These are phyloP conservation scores for Cladosporium austrohemisphaericum DNA, from an alignment of 2,329 filamentous ascomycete genomes.

Conservation along the genomic window DNA sequence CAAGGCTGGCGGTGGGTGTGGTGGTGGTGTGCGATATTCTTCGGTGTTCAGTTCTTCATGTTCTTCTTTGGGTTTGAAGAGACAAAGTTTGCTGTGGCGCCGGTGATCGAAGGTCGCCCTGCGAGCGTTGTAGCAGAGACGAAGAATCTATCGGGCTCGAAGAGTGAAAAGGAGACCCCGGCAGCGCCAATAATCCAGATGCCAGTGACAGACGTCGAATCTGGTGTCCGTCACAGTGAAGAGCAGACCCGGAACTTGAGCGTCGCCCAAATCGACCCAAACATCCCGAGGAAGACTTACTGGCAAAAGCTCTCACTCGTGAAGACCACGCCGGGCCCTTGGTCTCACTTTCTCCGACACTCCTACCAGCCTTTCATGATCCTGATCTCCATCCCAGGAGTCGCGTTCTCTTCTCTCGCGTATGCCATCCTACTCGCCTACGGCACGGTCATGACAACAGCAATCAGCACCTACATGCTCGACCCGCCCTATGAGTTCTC, in stretches of 20 bases:
- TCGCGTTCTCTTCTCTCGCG: slow-evolving; percentile 36
- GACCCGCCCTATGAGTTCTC: slow-evolving; percentile 44
- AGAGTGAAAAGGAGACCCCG: too few species aligned
- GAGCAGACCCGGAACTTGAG: slow-evolving; percentile 20
- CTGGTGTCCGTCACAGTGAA: slow-evolving; percentile 6
- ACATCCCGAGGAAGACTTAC: slow-evolving; percentile 42
- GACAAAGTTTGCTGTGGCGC: slow-evolving; percentile 26
- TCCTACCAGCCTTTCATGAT: slow-evolving; percentile 37
- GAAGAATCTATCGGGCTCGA: too few species aligned
- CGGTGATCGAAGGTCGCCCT: slow-evolving; percentile 21
- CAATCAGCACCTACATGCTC: slow-evolving; percentile 36
- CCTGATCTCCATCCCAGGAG: slow-evolving; percentile 38
- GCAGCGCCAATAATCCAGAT: too few species aligned
- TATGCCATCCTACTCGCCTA: slow-evolving; percentile 39
- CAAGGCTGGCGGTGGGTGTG: slow-evolving; percentile 52
- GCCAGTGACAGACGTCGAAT: slow-evolving; percentile 18
- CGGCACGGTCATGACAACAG: slow-evolving; percentile 38
- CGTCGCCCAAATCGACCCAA: slow-evolving; percentile 25
- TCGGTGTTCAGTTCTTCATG: slow-evolving; percentile 35
- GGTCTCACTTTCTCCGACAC: slow-evolving; percentile 32
- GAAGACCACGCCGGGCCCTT: slow-evolving; percentile 30
- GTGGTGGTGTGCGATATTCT: slow-evolving; percentile 46
- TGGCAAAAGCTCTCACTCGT: slow-evolving; percentile 39
- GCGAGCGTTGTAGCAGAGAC: slow-evolving; percentile 18
- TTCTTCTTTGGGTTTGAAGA: slow-evolving; percentile 46